A percentile compares a stretch with the other conserved stretches of the same genome.
These are phyloP conservation scores for Neocatenulostroma microsporum DNA, from an alignment of 2,329 filamentous ascomycete genomes.

Conservation along the genomic window DNA sequence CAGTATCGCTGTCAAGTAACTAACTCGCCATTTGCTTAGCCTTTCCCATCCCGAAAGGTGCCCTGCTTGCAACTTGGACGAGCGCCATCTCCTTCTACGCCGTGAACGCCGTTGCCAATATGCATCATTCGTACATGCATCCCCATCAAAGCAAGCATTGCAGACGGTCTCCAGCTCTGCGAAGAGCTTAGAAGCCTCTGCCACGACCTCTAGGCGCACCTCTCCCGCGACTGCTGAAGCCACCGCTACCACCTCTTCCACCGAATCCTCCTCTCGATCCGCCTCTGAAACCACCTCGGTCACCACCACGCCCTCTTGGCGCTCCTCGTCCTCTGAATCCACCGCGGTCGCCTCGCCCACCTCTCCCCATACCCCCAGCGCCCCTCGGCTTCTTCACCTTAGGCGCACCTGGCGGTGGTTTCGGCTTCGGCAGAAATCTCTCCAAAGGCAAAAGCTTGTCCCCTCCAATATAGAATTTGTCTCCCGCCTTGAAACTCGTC, in stretches of 20 bases:
- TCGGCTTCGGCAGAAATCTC: constrained; percentile 93
- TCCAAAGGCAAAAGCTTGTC: constrained; percentile 94
- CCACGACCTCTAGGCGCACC: constrained; percentile 27
- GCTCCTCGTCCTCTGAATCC: constrained; percentile 40
- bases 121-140: constrained; percentile 1
- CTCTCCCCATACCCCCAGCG: constrained; percentile 35
- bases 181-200: constrained; percentile 26
- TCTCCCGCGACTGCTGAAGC: constrained; percentile 29
- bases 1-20: too few species aligned
- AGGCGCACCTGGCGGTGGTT: constrained; percentile 55
- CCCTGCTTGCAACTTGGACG: too few species aligned
- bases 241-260: constrained; percentile 24
- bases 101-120: constrained; percentile 4
- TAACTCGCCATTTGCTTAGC: too few species aligned
- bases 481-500: constrained; percentile 85
- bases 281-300: constrained; percentile 33
- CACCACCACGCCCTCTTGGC: constrained; percentile 45
- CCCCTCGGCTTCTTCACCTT: constrained; percentile 66
- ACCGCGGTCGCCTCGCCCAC: constrained; percentile 23
- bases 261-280: constrained; percentile 24
- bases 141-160: background rate
- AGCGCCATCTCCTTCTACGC: background rate
- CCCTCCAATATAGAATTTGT: constrained; percentile 83
- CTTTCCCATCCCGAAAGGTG: too few species aligned
- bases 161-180: background rate